Conservation (phyloP, 257 asterid genomes). For the Fraxinus americana region DNA sequence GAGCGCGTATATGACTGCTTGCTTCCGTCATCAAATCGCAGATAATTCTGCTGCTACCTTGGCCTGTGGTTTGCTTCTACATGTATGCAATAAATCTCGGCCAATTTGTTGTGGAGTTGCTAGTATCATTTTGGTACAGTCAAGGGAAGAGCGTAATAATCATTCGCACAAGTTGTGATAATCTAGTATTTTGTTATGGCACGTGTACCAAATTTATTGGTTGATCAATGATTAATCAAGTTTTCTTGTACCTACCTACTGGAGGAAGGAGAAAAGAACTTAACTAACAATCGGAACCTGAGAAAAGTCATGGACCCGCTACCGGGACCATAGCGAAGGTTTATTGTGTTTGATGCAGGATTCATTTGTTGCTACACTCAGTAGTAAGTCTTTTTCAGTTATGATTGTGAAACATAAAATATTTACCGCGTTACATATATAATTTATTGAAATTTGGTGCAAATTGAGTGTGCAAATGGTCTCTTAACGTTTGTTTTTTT, state of each 20-base stretch:
- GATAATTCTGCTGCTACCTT: constrained; percentile 20
- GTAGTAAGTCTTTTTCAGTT: no score
- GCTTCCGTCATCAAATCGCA: constrained; percentile 68
- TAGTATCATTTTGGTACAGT: neutral
- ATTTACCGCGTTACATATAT: no score
- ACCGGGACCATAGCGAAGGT: neutral
- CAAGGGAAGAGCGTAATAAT: no score
- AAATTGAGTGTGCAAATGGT: no score
- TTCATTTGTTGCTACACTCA: neutral
- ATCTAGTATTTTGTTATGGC: neutral
- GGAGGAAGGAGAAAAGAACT: no score
- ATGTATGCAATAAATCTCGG: neutral
- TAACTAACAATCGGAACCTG: no score
- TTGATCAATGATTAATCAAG: neutral
- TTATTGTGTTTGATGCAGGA: neutral
- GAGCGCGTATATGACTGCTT: constrained; percentile 85
- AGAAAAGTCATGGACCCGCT: no score
- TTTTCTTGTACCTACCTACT: neutral
- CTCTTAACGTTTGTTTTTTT: no score
- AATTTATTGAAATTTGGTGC: no score
- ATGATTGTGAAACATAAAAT: no score
- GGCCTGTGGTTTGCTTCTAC: neutral
- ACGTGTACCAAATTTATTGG: neutral
- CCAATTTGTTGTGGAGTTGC: constrained; percentile 13
- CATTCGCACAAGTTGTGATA: neutral